phyloP scores from a whole-genome alignment of 2,329 filamentous ascomycete genomes.

The Fusarium pininemorale region DNA sequence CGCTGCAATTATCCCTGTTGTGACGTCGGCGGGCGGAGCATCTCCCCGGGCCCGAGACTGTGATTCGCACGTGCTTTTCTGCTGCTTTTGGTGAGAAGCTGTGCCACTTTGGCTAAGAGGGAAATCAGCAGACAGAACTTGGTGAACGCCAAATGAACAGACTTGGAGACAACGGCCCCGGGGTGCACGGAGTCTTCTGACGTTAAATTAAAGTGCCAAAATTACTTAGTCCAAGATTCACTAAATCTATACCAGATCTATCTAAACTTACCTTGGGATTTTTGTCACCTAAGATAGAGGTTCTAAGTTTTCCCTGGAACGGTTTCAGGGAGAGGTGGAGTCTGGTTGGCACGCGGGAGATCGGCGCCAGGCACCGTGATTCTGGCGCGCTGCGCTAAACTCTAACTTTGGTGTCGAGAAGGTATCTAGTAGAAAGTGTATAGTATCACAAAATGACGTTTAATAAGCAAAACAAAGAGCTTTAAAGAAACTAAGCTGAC shows the following conservation, averaged over 20 bases:
- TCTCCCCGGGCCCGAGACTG: not conserved
- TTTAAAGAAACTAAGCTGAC: fast-evolving
- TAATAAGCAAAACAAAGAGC: fast-evolving
- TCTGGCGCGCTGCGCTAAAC: not conserved
- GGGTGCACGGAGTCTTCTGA: no score
- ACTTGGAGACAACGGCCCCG: not conserved
- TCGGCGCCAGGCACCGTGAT: not conserved
- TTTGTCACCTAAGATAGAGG: no score
- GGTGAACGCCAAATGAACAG: no score
- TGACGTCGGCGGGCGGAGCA: not conserved
- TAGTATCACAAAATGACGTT: fast-evolving
- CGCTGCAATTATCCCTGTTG: not conserved
- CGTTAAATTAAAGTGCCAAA: no score
- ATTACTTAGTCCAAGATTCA: no score
- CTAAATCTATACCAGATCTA: no score
- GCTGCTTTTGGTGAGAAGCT: not conserved
- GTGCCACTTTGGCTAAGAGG: not conserved
- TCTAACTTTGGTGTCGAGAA: no score
- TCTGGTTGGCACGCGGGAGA: not conserved
- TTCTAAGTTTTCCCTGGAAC: no score
- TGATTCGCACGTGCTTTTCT: not conserved
- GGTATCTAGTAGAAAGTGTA: no score
- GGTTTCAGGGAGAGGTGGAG: no score
- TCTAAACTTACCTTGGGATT: no score
- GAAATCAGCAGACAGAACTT: no score